Base-by-base conservation (phyloP, 2,329 filamentous ascomycete species). In the Hymenoscyphus occultus region DNA sequence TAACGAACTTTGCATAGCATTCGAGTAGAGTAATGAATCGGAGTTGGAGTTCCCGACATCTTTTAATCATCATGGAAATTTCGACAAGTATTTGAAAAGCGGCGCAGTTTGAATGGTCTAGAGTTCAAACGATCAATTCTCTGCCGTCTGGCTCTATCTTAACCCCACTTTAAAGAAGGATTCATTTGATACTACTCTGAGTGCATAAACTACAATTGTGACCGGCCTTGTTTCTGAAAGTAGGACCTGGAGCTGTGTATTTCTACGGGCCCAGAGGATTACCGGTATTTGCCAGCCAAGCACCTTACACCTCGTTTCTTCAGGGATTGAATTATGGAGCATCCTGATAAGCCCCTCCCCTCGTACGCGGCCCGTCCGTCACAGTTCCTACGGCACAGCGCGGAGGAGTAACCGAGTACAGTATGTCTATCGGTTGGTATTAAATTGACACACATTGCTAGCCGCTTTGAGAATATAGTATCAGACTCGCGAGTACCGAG, bases 131-230 rank as follows among this genome's bases (percentile, higher is more conserved):
- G 19, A n/a, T 48, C 42, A 19, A 48, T 19, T 19, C 19, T 9
- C 1, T 48, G 42, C 19, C 19, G 19, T 48, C 42, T 16, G 42
- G 5, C 16, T 48, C 42, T 19, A 48, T 28, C 28, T 28, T 28
- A 48, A 48, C 16, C 42, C 42, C 42, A 48, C 42, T 48, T 48
- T 48, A 28, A n/a, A n/a, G 42, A 48, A 48, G 42, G 42, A 48
- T 48, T 48, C 42, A 48, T n/a, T n/a, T 48, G 42, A 19, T 48
- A 48, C 42, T 48, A 48, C 42, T 28, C 42, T 19, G 6, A 2
- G 19, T n/a, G 42, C 42, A 48, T 48, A n/a, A 48, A 48, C 16
- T 48, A 13, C 19, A 45, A 45, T 5, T n/a, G 42, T 48, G 42
- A 7, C 42, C 42, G 16, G 42, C 42, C 16, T 48, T 48, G 10